A percentile compares a stretch with the other conserved stretches of the same genome.
These are phyloP conservation scores for Kondoa malvinella DNA, from an alignment of 768 basidiomycete species.

Conservation along the genomic window DNA sequence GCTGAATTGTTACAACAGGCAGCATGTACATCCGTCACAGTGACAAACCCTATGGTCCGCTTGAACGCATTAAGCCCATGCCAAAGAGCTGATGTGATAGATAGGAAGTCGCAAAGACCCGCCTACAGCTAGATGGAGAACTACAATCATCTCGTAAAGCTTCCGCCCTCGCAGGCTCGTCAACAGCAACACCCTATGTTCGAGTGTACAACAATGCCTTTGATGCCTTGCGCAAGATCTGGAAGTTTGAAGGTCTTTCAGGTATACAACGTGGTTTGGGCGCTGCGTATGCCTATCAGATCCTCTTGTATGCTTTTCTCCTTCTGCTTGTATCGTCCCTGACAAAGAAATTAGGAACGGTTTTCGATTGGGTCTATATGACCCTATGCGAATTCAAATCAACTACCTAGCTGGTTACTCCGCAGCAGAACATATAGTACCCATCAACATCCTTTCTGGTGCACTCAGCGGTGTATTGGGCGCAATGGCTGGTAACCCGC, in stretches of 20 bases:
- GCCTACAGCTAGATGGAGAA: slow-evolving; percentile 90
- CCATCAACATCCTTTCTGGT: slow-evolving; percentile 67
- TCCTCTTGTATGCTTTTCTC: slow-evolving; percentile 72
- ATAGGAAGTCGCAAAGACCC: slow-evolving; percentile 64
- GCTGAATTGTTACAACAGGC: background rate
- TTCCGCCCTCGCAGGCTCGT: slow-evolving; percentile 6
- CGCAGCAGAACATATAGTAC: slow-evolving; percentile 50
- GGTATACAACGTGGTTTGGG: slow-evolving; percentile 79
- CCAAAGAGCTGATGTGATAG: background rate
- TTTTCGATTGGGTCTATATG: slow-evolving; percentile 59
- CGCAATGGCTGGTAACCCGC: slow-evolving; percentile 55
- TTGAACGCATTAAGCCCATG: background rate
- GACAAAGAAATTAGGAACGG: slow-evolving; percentile 18
- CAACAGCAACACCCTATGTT: slow-evolving; percentile 16
- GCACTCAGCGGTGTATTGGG: slow-evolving; percentile 70
- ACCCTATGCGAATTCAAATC: slow-evolving; percentile 58
- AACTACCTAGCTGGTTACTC: slow-evolving; percentile 51
- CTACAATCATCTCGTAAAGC: slow-evolving; percentile 44
- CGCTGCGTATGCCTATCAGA: slow-evolving; percentile 69
- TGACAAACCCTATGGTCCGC: slow-evolving; percentile 52
- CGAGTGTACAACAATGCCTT: slow-evolving; percentile 80
- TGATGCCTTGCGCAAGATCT: slow-evolving; percentile 46
- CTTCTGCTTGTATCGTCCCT: slow-evolving; percentile 40
- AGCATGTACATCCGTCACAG: slow-evolving; percentile 39
- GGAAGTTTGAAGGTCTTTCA: slow-evolving; percentile 24